phyloP scores from a whole-genome alignment of 768 basidiomycete genomes.

The Agaricus blazei region DNA sequence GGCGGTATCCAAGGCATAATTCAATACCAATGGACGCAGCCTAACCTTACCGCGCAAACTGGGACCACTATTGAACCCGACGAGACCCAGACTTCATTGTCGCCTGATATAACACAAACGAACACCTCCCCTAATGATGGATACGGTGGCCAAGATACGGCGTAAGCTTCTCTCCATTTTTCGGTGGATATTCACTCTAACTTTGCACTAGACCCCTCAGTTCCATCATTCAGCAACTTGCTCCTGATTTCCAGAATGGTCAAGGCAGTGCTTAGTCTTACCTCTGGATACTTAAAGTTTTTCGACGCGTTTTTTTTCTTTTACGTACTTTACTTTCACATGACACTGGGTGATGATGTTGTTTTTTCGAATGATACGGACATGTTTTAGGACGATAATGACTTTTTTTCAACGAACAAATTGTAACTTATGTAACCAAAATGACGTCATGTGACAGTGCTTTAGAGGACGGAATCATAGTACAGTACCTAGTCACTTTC shows the following conservation, averaged over 20 bases:
- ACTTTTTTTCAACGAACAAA: not conserved
- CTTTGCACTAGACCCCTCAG: not conserved
- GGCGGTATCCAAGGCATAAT: conserved; percentile 38
- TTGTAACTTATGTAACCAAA: not conserved
- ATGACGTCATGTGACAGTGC: too few species aligned
- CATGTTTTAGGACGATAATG: not conserved
- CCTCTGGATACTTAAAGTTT: not conserved
- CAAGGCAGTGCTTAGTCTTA: not conserved
- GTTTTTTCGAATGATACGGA: not conserved
- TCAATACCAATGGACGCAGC: conserved; percentile 59
- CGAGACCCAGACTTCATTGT: conserved; percentile 25
- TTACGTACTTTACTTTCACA: too few species aligned
- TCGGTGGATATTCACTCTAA: not conserved
- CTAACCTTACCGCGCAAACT: conserved; percentile 36
- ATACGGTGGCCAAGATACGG: conserved; percentile 40
- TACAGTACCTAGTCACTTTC: not conserved
- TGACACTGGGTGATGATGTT: not conserved
- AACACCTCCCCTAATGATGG: conserved; percentile 65
- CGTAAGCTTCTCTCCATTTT: conserved; percentile 24
- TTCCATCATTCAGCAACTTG: not conserved
- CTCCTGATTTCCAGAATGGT: not conserved
- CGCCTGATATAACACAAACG: conserved; percentile 26
- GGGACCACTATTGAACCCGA: conserved; percentile 41
- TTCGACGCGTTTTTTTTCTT: too few species aligned
- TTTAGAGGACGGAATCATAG: too few species aligned